These are phyloP conservation scores for Mortierella sp. DNA, from an alignment of 371 early-diverging fungal genomes.

Conservation along the genomic window DNA sequence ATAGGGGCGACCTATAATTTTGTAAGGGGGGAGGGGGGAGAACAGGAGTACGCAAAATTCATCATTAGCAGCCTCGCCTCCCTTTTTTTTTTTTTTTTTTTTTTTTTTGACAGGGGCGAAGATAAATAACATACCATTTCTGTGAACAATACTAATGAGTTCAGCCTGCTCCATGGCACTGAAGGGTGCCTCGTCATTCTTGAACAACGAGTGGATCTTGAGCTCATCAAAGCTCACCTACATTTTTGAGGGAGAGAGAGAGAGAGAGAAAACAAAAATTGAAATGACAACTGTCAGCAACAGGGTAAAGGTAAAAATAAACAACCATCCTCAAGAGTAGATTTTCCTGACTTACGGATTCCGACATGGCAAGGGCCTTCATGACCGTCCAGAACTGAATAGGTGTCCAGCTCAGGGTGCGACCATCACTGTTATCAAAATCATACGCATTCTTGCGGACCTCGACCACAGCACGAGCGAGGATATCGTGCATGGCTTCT, in stretches of 20 bases:
- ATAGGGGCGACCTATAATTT: conserved; percentile 68
- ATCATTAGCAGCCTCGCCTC: neutral
- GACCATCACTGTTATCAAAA: conserved; percentile 66
- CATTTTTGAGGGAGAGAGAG: neutral
- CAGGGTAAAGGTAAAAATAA: too few species aligned
- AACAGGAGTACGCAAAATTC: neutral
- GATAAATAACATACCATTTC: conserved; percentile 64
- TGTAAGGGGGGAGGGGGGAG: neutral
- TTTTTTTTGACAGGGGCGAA: neutral
- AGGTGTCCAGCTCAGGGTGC: conserved; percentile 65
- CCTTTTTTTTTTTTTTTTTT: conserved; percentile 3
- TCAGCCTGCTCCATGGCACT: conserved; percentile 88
- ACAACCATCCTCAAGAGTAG: neutral
- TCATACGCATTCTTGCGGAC: conserved; percentile 85
- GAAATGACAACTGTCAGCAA: too few species aligned
- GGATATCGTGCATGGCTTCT: conserved; percentile 84
- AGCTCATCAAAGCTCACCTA: conserved; percentile 80
- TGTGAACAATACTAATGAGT: conserved; percentile 75
- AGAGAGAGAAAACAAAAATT: neutral
- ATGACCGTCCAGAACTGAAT: conserved; percentile 84
- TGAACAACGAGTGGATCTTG: conserved; percentile 79
- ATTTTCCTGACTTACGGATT: conserved; percentile 56
- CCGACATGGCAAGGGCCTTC: conserved; percentile 61
- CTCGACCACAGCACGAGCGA: conserved; percentile 79
- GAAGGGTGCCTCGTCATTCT: conserved; percentile 78